A percentile compares a stretch with the other conserved stretches of the same genome.
Evolutionary conservation across 2,329 filamentous ascomycete genomes (phyloP).

Genomic region (Apiospora marii): DNA sequence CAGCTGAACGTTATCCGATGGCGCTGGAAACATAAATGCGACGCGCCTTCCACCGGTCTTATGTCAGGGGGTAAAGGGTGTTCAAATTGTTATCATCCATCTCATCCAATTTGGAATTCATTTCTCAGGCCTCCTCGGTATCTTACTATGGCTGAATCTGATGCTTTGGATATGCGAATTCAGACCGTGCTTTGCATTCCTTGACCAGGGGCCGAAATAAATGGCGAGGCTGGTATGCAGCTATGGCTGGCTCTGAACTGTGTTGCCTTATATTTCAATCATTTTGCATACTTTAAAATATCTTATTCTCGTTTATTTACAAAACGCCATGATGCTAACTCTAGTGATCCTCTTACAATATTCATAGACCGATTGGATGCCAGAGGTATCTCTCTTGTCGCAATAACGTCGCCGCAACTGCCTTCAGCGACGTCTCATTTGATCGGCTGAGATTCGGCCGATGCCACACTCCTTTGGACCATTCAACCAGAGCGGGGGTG

Average conservation of each 20-base stretch:
- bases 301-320: neutral
- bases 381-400: neutral
- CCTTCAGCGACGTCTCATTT: neutral
- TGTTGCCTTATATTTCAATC: no score
- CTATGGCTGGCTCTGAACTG: neutral
- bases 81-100: neutral
- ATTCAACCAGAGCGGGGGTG: no score
- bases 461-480: neutral
- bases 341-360: no score
- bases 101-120: neutral
- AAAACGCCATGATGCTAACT: no score
- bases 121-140: no score
- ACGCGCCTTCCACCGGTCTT: neutral
- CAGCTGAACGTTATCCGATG: neutral
- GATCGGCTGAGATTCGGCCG: no score
- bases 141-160: neutral
- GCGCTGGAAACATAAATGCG: neutral
- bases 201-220: no score
- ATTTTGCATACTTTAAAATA: neutral
- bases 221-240: neutral
- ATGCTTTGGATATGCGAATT: neutral
- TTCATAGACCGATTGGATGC: neutral
- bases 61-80: neutral
- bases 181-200: neutral
- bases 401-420: neutral